Evolutionary conservation across 306 rosid genomes (phyloP).

Genomic region (Prunus padus): DNA sequence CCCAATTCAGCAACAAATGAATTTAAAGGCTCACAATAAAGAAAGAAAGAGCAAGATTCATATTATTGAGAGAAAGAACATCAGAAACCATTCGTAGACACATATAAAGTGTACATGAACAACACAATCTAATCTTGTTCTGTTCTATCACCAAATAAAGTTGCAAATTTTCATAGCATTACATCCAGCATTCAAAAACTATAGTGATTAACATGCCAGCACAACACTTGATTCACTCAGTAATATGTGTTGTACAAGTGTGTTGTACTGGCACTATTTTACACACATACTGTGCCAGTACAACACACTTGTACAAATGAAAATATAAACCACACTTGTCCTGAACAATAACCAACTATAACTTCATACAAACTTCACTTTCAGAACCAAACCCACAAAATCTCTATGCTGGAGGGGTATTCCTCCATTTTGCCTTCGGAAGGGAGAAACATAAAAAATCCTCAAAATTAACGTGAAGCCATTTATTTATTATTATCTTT

Average conservation of each 20-base stretch:
- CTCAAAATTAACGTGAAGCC: not conserved
- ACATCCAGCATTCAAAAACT: not conserved
- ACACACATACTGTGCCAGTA: not conserved
- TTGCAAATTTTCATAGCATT: not conserved
- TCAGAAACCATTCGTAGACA: not conserved
- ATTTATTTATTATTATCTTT: not conserved
- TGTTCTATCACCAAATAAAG: not conserved
- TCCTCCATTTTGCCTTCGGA: not conserved
- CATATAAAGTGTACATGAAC: not conserved
- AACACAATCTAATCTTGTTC: conserved; percentile 9
- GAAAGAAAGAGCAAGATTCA: not conserved
- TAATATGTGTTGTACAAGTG: too few species aligned
- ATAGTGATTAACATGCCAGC: not conserved
- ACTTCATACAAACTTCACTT: not conserved
- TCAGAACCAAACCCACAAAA: not conserved
- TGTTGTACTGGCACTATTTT: too few species aligned
- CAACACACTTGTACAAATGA: not conserved
- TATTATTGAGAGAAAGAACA: not conserved
- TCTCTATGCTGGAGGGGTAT: not conserved
- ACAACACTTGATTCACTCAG: too few species aligned
- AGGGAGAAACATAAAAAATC: not conserved
- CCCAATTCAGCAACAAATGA: conserved; percentile 17
- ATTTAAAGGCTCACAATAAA: conserved; percentile 11
- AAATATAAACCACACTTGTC: not conserved
- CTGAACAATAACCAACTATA: too few species aligned